Conservation (phyloP, 2,329 filamentous ascomycete species). For the Apiospora phragmitis region DNA sequence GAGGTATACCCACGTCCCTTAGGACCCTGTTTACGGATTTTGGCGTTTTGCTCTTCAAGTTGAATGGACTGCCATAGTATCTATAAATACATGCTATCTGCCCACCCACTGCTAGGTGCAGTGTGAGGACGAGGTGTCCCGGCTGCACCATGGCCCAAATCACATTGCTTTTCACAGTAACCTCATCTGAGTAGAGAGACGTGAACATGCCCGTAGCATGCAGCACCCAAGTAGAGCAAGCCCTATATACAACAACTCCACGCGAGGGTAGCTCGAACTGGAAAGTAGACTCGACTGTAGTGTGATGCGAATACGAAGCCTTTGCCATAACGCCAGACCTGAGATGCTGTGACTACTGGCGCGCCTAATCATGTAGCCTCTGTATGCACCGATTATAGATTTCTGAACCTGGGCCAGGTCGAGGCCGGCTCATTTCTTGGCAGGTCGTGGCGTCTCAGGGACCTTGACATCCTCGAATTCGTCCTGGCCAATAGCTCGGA, state of each 20-base stretch:
- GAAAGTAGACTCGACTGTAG: background rate
- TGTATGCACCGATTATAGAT: background rate
- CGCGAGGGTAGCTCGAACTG: background rate
- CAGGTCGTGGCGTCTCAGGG: conserved; percentile 67
- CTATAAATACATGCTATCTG: background rate
- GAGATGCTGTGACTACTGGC: background rate
- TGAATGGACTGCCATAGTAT: background rate
- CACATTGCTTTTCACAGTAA: background rate
- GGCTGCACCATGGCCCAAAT: background rate
- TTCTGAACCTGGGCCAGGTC: background rate
- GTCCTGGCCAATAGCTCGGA: conserved; percentile 89
- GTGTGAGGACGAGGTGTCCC: background rate
- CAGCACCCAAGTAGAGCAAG: background rate
- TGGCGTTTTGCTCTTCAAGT: background rate
- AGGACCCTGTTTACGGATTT: background rate
- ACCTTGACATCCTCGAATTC: conserved; percentile 95
- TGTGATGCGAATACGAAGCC: background rate
- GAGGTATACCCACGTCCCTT: conserved; percentile 6
- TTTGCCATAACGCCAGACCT: background rate
- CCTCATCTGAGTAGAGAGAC: background rate
- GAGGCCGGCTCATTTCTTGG: conserved; percentile 26
- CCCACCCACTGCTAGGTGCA: background rate
- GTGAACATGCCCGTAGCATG: background rate
- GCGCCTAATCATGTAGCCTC: background rate
- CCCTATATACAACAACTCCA: background rate